Evolutionary conservation across 1,284 basidiomycete species (phyloP).

Genomic region (Irpex sp.): DNA sequence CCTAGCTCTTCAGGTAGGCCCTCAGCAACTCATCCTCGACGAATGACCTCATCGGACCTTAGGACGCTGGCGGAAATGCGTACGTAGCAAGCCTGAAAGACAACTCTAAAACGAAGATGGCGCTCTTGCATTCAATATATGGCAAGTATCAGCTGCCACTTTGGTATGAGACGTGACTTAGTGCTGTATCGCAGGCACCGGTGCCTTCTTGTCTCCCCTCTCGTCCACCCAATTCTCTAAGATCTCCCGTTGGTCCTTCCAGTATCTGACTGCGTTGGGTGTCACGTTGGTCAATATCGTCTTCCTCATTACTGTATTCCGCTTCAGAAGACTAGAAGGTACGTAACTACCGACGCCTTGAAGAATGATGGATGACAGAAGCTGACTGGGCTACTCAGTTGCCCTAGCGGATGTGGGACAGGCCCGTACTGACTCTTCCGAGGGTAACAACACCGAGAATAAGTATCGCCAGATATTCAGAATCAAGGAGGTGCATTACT

Average conservation of each 20-base stretch:
- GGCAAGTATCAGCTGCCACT: conserved; percentile 14
- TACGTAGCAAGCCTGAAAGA: conserved; percentile 46
- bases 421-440: conserved; percentile 14
- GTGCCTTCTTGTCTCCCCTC: conserved; percentile 58
- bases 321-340: conserved; percentile 54
- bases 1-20: conserved; percentile 43
- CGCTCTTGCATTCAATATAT: conserved; percentile 53
- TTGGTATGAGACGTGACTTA: background rate
- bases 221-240: conserved; percentile 62
- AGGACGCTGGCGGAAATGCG: conserved; percentile 56
- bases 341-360: conserved; percentile 3
- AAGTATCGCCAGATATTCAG: conserved; percentile 37
- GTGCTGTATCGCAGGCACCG: conserved; percentile 38
- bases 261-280: conserved; percentile 59
- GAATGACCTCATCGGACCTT: background rate
- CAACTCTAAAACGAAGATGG: conserved; percentile 52
- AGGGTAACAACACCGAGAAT: conserved; percentile 19
- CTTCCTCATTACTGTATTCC: conserved; percentile 47
- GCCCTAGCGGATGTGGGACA: conserved; percentile 32
- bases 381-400: conserved; percentile 15
- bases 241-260: conserved; percentile 52
- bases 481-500: conserved; percentile 33
- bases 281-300: conserved; percentile 47
- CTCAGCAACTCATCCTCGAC: background rate
- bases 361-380: background rate